These are phyloP conservation scores for Monosporascus cannonballus DNA, from an alignment of 2,329 filamentous ascomycete genomes.

Conservation along the genomic window DNA sequence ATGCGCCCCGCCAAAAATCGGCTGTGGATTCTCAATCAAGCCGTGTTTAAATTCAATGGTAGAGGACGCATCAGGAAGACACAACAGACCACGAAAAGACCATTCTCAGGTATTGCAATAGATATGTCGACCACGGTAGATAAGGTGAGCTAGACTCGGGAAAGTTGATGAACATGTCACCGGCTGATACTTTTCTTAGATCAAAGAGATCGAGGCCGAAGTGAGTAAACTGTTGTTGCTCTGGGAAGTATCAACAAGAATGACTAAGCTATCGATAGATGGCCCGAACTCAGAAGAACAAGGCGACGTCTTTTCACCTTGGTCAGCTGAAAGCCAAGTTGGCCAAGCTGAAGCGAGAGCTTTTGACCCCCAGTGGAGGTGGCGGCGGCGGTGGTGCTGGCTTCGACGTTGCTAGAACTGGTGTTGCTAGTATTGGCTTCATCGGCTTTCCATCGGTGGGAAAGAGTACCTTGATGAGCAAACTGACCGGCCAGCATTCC, in stretches of 20 bases:
- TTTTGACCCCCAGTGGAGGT: constrained; percentile 78
- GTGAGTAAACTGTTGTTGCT: constrained; percentile 42
- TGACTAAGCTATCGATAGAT: constrained; percentile 50
- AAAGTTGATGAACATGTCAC: constrained; percentile 4
- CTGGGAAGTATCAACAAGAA: constrained; percentile 1
- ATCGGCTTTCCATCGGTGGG: constrained; percentile 98
- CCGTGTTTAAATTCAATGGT: background rate
- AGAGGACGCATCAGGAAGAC: background rate
- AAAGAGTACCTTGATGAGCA: constrained; percentile 96
- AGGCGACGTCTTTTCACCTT: constrained; percentile 88
- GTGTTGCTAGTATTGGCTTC: constrained; percentile 94
- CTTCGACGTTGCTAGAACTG: constrained; percentile 96
- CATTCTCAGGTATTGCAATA: constrained; percentile 22
- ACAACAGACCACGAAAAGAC: background rate
- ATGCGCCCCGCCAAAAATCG: background rate
- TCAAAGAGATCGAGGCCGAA: constrained; percentile 95
- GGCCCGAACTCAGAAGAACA: constrained; percentile 96
- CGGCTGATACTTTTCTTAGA: constrained; percentile 49
- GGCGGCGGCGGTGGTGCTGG: constrained; percentile 81
- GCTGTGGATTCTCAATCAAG: background rate
- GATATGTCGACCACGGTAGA: constrained; percentile 96
- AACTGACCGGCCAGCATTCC: constrained; percentile 90
- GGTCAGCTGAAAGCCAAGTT: constrained; percentile 97
- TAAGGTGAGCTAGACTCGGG: constrained; percentile 56
- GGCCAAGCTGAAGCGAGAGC: constrained; percentile 93